Base-by-base conservation (phyloP, 2,329 filamentous ascomycete genomes). In the Nothomitra cinnamomea region DNA sequence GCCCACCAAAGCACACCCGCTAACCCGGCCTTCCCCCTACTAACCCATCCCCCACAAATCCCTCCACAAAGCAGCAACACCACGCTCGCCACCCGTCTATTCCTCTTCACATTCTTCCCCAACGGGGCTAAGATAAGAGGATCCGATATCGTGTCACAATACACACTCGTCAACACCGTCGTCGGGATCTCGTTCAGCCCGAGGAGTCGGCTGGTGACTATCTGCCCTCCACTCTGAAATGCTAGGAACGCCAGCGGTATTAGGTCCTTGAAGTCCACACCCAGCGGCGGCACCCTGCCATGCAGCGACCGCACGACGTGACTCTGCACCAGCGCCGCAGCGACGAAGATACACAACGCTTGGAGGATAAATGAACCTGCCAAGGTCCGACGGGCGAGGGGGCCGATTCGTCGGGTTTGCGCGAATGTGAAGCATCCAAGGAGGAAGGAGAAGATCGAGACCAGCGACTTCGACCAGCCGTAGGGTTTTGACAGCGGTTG, bases 121-220 rank as follows among this genome's bases (percentile, higher is more conserved):
- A 66, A 38, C 2, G 69, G 61, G 2, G 68, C 65, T n/a, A 75
- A 66, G 12, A 77, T 61, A 38, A 69, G 64, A 2, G 70, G 70
- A 59, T 78, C 75, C 17, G 70, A 72, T 59, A 74, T 68, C 22
- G 78, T 59, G 59, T 77, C 75, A 60, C 71, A 75, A 59, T 76
- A 75, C 40, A 75, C 64, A 54, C 70, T 74, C n/a, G 75, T 78
- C 40, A 77, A 61, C 8, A 78, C 75, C 49, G 72, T 74, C 0
- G 75, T 74, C 1, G 75, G 75, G 45, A 78, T 64, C 61, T 77
- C 75, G 54, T 72, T 73, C 59, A 72, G 73, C 7, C 73, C 73
- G 19, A 78, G 64, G 12, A 69, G 62, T 17, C 75, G 67, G 36
- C 69, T 72, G 36, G 66, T 66, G 19, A 73, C 73, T 56, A 77